These are phyloP conservation scores for Thelephora aurantiotincta DNA, from an alignment of 768 basidiomycete species.

Conservation along the genomic window DNA sequence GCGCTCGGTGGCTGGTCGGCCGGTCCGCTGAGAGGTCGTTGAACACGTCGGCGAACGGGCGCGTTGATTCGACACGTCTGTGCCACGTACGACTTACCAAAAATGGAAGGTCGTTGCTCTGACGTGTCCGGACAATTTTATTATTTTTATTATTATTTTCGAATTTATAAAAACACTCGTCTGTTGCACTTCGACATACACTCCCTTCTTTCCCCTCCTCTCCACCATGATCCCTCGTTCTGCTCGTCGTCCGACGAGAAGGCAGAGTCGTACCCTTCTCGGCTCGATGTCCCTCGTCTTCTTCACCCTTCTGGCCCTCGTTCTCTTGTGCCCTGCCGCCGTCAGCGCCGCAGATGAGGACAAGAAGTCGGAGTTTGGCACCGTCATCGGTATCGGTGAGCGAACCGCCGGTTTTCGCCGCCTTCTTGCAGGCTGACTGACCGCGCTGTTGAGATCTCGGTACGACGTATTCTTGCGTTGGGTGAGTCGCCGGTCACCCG, in stretches of 20 bases:
- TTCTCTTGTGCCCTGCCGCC: slow-evolving; percentile 54
- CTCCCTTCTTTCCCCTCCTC: slow-evolving; percentile 3
- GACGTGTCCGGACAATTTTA: no score
- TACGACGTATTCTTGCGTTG: slow-evolving; percentile 96
- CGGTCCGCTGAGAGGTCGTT: no score
- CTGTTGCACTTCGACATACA: no score
- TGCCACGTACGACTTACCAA: no score
- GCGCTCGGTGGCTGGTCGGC: no score
- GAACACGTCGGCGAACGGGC: no score
- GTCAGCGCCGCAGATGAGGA: slow-evolving; percentile 38
- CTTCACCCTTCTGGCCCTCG: slow-evolving; percentile 43
- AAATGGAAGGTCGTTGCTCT: no score
- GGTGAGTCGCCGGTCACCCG: slow-evolving; percentile 36
- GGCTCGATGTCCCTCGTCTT: slow-evolving; percentile 45
- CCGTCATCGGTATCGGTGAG: slow-evolving; percentile 83
- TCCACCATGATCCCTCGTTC: slow-evolving; percentile 12
- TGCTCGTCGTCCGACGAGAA: slow-evolving; percentile 35
- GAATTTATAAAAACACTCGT: no score
- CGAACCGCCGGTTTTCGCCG: slow-evolving; percentile 5
- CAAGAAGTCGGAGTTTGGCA: slow-evolving; percentile 66
- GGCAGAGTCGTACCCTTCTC: slow-evolving; percentile 36
- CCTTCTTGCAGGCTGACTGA: slow-evolving; percentile 1
- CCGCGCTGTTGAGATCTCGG: slow-evolving; percentile 52
- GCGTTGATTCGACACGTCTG: no score
- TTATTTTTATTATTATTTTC: no score